Percentiles rank a stretch among this genome's conserved stretches.
phyloP scores from a whole-genome alignment of 257 asterid species.

The Solanum appendiculatum region DNA sequence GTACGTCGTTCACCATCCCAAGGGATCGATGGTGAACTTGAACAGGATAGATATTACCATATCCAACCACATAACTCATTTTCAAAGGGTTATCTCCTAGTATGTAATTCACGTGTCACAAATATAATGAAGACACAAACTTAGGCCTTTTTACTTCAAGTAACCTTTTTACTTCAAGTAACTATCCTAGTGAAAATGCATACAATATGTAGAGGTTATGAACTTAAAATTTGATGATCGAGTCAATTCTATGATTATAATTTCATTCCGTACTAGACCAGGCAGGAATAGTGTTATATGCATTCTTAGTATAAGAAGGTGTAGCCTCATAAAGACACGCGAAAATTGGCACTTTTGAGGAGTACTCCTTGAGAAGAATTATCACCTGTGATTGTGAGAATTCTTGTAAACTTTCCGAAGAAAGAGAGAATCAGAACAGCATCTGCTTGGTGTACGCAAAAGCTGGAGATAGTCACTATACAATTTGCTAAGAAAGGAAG shows the following conservation, averaged over 20 bases:
- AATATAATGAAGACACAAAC: background rate
- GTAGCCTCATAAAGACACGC: background rate
- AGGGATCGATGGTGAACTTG: slow-evolving; percentile 49
- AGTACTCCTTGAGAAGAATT: background rate
- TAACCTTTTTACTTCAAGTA: background rate
- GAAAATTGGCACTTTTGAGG: background rate
- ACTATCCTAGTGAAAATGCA: background rate
- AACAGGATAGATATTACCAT: slow-evolving; percentile 27
- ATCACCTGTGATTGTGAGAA: slow-evolving; percentile 45
- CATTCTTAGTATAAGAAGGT: background rate
- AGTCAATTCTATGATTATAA: background rate
- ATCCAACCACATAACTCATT: slow-evolving; percentile 51
- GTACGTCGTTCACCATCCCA: slow-evolving; percentile 20
- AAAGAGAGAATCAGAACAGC: slow-evolving; percentile 20
- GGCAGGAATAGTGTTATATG: background rate
- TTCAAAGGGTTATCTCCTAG: slow-evolving; percentile 54
- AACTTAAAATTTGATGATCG: background rate
- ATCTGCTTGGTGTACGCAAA: slow-evolving; percentile 14
- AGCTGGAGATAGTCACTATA: slow-evolving; percentile 47
- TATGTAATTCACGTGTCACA: slow-evolving; percentile 40
- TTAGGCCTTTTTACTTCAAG: background rate
- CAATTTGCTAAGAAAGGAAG: slow-evolving; percentile 49
- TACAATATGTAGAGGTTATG: background rate
- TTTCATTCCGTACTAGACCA: background rate
- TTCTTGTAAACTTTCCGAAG: slow-evolving; percentile 15